Evolutionary conservation across 2,329 filamentous ascomycete species (phyloP).

Genomic region (Aspergillus udagawae): DNA sequence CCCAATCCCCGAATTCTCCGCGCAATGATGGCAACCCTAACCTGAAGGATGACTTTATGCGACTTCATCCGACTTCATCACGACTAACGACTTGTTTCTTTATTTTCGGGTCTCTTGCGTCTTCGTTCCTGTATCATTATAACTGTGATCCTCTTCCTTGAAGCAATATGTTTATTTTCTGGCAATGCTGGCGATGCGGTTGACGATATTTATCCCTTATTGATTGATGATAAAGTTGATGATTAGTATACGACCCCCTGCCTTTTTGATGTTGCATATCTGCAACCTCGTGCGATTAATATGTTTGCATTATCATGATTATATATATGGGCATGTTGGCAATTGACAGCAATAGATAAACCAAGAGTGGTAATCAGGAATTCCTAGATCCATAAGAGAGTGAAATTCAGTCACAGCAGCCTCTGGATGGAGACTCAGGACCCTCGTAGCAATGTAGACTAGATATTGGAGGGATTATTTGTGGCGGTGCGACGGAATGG

Average conservation of each 20-base stretch:
- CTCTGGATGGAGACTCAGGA: neutral
- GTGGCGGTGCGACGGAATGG: conserved; percentile 5
- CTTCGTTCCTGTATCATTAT: neutral
- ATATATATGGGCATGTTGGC: neutral
- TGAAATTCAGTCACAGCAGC: too few species aligned
- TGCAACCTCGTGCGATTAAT: neutral
- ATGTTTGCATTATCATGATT: neutral
- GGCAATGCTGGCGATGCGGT: neutral
- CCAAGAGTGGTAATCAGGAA: neutral
- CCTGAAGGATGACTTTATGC: conserved; percentile 39
- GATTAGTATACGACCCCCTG: neutral
- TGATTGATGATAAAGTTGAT: neutral
- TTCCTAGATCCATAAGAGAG: neutral
- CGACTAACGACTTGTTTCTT: conserved; percentile 6
- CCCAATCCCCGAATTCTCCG: conserved; percentile 61
- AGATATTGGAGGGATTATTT: neutral
- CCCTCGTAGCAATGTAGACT: neutral
- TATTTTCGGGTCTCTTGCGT: neutral
- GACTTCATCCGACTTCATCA: neutral
- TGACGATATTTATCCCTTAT: neutral
- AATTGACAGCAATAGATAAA: neutral
- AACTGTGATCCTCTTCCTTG: neutral
- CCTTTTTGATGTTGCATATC: neutral
- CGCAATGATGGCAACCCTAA: conserved; percentile 68
- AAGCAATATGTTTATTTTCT: neutral